Conservation (phyloP, 192 early-diverging fungal genomes). For the Backusella psychrophila region DNA sequence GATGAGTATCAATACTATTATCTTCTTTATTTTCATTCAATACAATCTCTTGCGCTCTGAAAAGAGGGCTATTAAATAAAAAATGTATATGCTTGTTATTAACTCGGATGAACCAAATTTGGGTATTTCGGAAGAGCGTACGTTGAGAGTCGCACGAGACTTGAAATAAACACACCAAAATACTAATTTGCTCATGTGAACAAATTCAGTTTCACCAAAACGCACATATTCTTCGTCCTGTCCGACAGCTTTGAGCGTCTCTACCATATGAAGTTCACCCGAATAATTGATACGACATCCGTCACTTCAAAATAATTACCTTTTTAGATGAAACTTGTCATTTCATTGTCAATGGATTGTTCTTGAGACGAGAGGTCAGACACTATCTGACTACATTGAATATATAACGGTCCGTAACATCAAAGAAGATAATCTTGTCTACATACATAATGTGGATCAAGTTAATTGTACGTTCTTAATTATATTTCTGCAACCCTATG, state of each 20-base stretch:
- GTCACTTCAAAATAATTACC: background rate
- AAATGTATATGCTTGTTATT: background rate
- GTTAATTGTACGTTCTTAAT: background rate
- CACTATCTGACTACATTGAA: background rate
- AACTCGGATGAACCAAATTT: background rate
- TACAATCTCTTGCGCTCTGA: background rate
- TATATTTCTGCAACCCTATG: background rate
- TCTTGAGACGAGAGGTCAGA: background rate
- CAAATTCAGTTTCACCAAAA: constrained; percentile 1
- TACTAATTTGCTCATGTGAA: background rate
- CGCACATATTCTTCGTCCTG: background rate
- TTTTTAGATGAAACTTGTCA: background rate
- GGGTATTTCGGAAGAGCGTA: constrained; percentile 1
- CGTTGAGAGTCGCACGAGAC: background rate
- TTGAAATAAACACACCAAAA: background rate
- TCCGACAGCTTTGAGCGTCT: background rate
- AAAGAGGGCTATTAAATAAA: background rate
- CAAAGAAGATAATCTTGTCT: background rate
- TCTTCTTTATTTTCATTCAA: background rate
- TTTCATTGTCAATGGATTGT: background rate
- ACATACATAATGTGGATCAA: background rate
- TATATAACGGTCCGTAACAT: background rate
- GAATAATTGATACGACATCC: background rate
- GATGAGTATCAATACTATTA: background rate
- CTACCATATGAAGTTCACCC: background rate